A percentile compares a stretch with the other conserved stretches of the same genome.
Conservation (phyloP, 192 early-diverging fungal species). For the Lunasporangiospora selenospora region DNA sequence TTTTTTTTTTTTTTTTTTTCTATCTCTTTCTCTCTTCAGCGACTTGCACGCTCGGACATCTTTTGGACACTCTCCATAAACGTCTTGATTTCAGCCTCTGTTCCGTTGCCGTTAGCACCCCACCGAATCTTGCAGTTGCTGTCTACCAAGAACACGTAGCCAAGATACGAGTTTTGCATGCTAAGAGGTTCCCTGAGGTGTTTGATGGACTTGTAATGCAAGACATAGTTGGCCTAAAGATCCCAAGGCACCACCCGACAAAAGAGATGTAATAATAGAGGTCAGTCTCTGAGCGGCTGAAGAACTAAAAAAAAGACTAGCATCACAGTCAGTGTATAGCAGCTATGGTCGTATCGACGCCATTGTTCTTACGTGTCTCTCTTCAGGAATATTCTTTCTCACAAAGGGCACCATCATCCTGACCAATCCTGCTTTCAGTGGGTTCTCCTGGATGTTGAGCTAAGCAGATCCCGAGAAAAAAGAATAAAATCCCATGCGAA, state of each 20-base stretch:
- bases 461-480: slow-evolving; percentile 3
- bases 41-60: slow-evolving; percentile 25
- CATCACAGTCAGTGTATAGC: not conserved
- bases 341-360: too few relatives aligned
- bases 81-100: slow-evolving; percentile 48
- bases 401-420: slow-evolving; percentile 59
- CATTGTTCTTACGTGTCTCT: slow-evolving; percentile 46
- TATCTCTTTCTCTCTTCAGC: not conserved
- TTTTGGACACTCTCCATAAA: slow-evolving; percentile 27
- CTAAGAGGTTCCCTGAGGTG: slow-evolving; percentile 50
- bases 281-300: too few relatives aligned
- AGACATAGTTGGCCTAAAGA: slow-evolving; percentile 52
- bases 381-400: slow-evolving; percentile 46
- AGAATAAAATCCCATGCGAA: not conserved
- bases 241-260: not conserved
- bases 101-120: slow-evolving; percentile 59
- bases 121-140: slow-evolving; percentile 63
- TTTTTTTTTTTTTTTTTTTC: not conserved
- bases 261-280: too few relatives aligned
- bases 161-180: slow-evolving; percentile 62
- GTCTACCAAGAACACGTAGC: slow-evolving; percentile 63
- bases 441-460: slow-evolving; percentile 65
- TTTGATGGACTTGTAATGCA: slow-evolving; percentile 58
- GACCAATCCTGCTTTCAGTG: slow-evolving; percentile 53
- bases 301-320: too few relatives aligned